These are phyloP conservation scores for Suillus fuscotomentosus DNA, from an alignment of 768 basidiomycete genomes.

Conservation along the genomic window DNA sequence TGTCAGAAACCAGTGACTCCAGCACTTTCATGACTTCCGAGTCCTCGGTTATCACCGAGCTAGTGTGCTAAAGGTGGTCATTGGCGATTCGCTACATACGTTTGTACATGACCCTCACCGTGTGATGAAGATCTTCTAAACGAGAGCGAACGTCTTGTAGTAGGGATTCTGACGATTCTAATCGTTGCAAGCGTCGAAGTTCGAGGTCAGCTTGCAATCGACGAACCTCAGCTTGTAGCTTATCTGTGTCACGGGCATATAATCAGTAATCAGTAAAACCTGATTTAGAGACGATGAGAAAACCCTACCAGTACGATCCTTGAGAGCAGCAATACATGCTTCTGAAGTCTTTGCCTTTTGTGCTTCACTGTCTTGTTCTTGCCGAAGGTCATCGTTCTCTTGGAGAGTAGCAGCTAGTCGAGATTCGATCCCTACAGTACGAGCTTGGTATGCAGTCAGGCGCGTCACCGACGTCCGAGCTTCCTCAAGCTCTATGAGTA, in stretches of 20 bases:
- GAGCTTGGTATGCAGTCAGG: slow-evolving; percentile 66
- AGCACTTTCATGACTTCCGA: slow-evolving; percentile 67
- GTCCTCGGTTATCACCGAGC: slow-evolving; percentile 41
- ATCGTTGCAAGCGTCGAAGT: slow-evolving; percentile 53
- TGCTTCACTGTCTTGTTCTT: slow-evolving; percentile 73
- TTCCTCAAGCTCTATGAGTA: slow-evolving; percentile 74
- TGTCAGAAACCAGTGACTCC: slow-evolving; percentile 84
- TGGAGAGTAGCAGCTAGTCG: slow-evolving; percentile 62
- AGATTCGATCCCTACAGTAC: slow-evolving; percentile 68
- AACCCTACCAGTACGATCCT: slow-evolving; percentile 61
- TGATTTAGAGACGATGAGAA: not conserved
- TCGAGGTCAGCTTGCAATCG: slow-evolving; percentile 65
- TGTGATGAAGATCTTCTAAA: slow-evolving; percentile 57
- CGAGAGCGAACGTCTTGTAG: slow-evolving; percentile 63
- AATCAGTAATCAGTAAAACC: not conserved
- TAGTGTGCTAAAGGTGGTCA: slow-evolving; percentile 33
- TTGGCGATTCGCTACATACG: slow-evolving; percentile 15
- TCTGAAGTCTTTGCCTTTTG: slow-evolving; percentile 71
- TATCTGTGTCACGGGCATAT: slow-evolving; percentile 42
- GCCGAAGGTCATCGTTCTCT: slow-evolving; percentile 81
- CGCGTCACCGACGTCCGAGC: slow-evolving; percentile 65
- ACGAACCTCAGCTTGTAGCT: slow-evolving; percentile 65
- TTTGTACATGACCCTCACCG: slow-evolving; percentile 38
- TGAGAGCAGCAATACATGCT: slow-evolving; percentile 57
- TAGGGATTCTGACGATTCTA: slow-evolving; percentile 67